Evolutionary conservation across 1,284 basidiomycete species (phyloP).

Genomic region (Moesziomyces sp.): DNA sequence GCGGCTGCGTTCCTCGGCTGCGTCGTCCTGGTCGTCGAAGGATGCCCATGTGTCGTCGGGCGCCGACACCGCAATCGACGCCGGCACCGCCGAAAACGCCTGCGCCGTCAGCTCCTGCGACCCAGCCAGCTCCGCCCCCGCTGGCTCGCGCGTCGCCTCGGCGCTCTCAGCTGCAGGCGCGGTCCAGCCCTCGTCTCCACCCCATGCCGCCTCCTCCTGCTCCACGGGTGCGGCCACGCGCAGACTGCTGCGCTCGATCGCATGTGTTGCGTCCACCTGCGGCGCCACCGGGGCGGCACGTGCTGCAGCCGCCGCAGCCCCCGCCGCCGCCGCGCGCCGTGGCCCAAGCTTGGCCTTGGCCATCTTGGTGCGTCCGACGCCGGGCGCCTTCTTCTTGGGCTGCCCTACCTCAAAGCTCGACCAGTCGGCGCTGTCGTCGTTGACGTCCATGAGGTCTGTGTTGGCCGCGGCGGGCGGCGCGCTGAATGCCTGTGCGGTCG

Average conservation of each 20-base stretch:
- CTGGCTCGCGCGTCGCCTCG: conserved; percentile 4
- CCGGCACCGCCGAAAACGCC: conserved; percentile 28
- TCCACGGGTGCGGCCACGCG: conserved; percentile 28
- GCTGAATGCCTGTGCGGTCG: conserved; percentile 30
- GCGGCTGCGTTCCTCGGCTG: not conserved
- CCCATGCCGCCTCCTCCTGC: conserved; percentile 29
- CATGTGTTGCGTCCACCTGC: conserved; percentile 28
- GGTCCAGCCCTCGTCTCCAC: conserved; percentile 25
- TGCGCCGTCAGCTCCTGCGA: conserved; percentile 43
- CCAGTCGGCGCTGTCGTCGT: conserved; percentile 60
- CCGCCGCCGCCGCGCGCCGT: conserved; percentile 14
- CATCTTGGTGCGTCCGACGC: conserved; percentile 29
- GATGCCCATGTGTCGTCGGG: conserved; percentile 30
- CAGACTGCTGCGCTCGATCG: conserved; percentile 39
- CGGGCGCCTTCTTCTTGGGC: conserved; percentile 35
- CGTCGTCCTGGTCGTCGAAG: conserved; percentile 38
- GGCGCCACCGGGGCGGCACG: conserved; percentile 2
- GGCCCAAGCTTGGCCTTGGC: conserved; percentile 43
- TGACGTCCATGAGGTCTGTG: conserved; percentile 55
- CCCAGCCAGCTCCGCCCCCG: conserved; percentile 8
- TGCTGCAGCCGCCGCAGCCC: conserved; percentile 14
- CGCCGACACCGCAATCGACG: conserved; percentile 6
- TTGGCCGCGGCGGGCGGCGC: conserved; percentile 4
- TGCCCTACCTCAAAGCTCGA: conserved; percentile 51
- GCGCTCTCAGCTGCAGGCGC: not conserved